Conservation (phyloP, 1,284 basidiomycete genomes). For the Sanghuangporus sanghuang region DNA sequence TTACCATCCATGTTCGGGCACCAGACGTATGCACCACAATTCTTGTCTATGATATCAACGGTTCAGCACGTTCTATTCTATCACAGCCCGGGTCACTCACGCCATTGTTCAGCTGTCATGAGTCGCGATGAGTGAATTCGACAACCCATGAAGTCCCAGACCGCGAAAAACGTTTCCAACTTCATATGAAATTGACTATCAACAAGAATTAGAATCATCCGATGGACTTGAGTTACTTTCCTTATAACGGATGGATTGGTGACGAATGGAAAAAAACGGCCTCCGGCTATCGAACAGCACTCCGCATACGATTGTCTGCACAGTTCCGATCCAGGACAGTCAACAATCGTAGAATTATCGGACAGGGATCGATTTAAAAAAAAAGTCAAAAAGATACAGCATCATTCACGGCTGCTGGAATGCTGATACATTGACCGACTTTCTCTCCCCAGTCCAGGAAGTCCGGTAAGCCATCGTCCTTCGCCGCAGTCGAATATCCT, state of each 20-base stretch:
- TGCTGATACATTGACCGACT: slow-evolving; percentile 35
- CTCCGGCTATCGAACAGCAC: slow-evolving; percentile 6
- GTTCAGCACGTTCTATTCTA: too few species aligned
- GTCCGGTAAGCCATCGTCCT: slow-evolving; percentile 23
- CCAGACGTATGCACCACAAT: too few species aligned
- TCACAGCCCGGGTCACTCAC: too few species aligned
- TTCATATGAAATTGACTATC: too few species aligned
- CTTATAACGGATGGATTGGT: slow-evolving; percentile 1
- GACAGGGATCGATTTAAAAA: slow-evolving; percentile 18
- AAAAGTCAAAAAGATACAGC: slow-evolving; percentile 28
- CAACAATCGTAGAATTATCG: slow-evolving; percentile 25
- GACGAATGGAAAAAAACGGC: neutral
- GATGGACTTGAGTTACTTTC: too few species aligned
- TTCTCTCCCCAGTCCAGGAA: slow-evolving; percentile 41
- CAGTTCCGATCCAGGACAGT: slow-evolving; percentile 21
- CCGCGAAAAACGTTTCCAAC: too few species aligned
- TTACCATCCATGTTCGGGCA: too few species aligned
- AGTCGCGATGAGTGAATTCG: too few species aligned
- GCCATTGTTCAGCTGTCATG: too few species aligned
- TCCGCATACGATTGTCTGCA: slow-evolving; percentile 1
- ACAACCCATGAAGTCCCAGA: too few species aligned
- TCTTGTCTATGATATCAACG: too few species aligned
- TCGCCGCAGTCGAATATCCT: slow-evolving; percentile 36
- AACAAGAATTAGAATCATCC: neutral
- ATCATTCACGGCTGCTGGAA: slow-evolving; percentile 39